These are phyloP conservation scores for Thelephora terrestris DNA, from an alignment of 1,284 basidiomycete species.

Conservation along the genomic window DNA sequence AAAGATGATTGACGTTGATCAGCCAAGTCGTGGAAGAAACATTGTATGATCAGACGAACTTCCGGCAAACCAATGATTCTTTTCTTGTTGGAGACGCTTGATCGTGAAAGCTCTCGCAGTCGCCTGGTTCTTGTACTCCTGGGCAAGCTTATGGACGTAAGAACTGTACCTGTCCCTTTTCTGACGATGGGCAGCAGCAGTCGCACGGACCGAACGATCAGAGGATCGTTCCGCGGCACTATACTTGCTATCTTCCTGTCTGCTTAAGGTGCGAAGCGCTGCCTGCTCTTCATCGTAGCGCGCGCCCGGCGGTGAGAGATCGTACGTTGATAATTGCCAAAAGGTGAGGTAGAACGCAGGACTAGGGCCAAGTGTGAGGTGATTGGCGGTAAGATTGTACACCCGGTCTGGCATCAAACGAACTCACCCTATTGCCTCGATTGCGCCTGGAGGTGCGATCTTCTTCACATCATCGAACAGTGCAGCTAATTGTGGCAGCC, in stretches of 20 bases:
- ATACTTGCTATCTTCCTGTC: conserved; percentile 50
- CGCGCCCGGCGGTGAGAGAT: conserved; percentile 63
- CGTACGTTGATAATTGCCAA: conserved; percentile 89
- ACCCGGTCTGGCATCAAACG: background rate
- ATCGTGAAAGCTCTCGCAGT: conserved; percentile 62
- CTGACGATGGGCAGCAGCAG: conserved; percentile 45
- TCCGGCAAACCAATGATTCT: conserved; percentile 80
- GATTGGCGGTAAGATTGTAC: conserved; percentile 5
- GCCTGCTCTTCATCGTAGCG: conserved; percentile 64
- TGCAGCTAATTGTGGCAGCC: conserved; percentile 61
- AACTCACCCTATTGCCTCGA: conserved; percentile 62
- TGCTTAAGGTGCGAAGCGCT: conserved; percentile 46
- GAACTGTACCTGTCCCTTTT: conserved; percentile 52
- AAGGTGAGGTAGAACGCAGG: conserved; percentile 89
- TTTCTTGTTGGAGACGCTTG: conserved; percentile 73
- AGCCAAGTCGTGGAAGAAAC: background rate
- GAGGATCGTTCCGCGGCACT: conserved; percentile 53
- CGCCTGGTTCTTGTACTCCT: conserved; percentile 72
- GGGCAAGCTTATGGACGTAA: conserved; percentile 43
- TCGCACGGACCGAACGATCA: conserved; percentile 44
- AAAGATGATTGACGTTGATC: background rate
- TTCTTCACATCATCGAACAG: conserved; percentile 64
- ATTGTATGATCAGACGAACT: conserved; percentile 25
- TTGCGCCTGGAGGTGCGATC: conserved; percentile 54
- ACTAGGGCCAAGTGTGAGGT: conserved; percentile 28